Base-by-base conservation (phyloP, 1,284 basidiomycete species). In the Thelephora terrestris region DNA sequence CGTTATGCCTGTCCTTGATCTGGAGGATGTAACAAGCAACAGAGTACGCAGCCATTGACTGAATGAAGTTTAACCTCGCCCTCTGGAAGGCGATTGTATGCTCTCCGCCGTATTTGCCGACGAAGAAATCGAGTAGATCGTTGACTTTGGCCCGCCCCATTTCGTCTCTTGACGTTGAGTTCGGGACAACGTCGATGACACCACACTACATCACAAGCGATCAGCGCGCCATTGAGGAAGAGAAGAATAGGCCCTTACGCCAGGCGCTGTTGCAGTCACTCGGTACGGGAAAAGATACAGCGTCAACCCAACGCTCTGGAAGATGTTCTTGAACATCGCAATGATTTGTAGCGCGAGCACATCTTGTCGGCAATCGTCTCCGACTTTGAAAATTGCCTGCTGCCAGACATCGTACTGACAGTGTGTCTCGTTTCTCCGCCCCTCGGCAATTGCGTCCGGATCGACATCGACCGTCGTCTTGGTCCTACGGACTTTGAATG, bases 271-370 rank as follows among this genome's bases (percentile, higher is more conserved):
- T 1, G 96, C 95, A 6, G 93, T 97, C 14, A 99, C 96, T 43
- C 95, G 81, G 63, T 99, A 99, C 0, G 96, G 96, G 65, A 84
- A 95, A 23, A 99, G 76, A 60, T 99, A 98, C 25, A 98, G 71
- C 17, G 86, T 90, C 48, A 99, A 70, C 1, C 96, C 96, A 47
- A 95, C 79, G 51, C 75, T 75, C 12, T 79, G 88, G 68, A 95
- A 99, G 53, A 98, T 89, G 64, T 96, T 98, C 70, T 99, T 99
- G 78, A 99, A 96, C 91, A 99, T 98, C 7, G 96, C 96, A 54
- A 99, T 99, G 55, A 97, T 73, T 63, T 99, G 96, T 48, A 99
- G 71, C 0, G 96, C 96, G 36, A 99, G 76, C 18, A 98, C 87
- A 59, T 99, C 96, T 66, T 99, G 96, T 40, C 96, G 81, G 66